phyloP scores from a whole-genome alignment of 805 yeast genomes.

The Starmerella scarabaei region DNA sequence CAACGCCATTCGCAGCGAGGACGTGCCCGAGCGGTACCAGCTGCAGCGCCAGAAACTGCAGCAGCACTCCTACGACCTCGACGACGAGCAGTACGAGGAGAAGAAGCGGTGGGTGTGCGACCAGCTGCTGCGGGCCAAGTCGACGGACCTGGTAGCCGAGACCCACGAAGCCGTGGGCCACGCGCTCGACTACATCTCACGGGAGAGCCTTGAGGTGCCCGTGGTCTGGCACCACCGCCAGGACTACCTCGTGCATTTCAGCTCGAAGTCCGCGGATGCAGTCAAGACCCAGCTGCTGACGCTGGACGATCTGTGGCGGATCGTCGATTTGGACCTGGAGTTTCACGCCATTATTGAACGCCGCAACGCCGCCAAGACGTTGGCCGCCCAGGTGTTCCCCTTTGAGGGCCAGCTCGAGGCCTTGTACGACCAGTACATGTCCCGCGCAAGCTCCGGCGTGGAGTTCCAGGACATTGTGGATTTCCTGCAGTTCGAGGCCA shows the following conservation, averaged over 20 bases:
- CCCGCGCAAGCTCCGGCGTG: slow-evolving; percentile 44
- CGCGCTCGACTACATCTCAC: slow-evolving; percentile 59
- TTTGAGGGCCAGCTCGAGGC: background rate
- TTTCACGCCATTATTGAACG: slow-evolving; percentile 75
- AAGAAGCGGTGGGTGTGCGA: slow-evolving; percentile 77
- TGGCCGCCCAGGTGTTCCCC: slow-evolving; percentile 21
- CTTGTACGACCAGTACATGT: background rate
- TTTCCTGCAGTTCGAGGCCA: slow-evolving; percentile 60
- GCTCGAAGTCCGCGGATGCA: slow-evolving; percentile 30
- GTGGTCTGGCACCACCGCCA: slow-evolving; percentile 91
- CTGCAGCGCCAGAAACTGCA: slow-evolving; percentile 53
- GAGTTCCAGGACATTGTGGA: slow-evolving; percentile 82
- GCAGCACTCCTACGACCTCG: slow-evolving; percentile 49
- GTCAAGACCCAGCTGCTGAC: slow-evolving; percentile 31
- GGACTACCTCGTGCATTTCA: slow-evolving; percentile 59
- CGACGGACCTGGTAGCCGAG: slow-evolving; percentile 29
- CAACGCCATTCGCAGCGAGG: slow-evolving; percentile 71
- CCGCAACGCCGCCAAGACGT: slow-evolving; percentile 45
- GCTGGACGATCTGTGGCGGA: slow-evolving; percentile 88
- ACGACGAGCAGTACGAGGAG: slow-evolving; percentile 50
- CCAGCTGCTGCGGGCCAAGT: slow-evolving; percentile 46
- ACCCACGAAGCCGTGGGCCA: slow-evolving; percentile 53
- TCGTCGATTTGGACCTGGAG: slow-evolving; percentile 73
- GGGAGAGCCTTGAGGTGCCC: slow-evolving; percentile 80
- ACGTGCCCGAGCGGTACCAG: slow-evolving; percentile 88